These are phyloP conservation scores for Candida sphagnicola DNA, from an alignment of 805 yeast genomes.

Conservation along the genomic window DNA sequence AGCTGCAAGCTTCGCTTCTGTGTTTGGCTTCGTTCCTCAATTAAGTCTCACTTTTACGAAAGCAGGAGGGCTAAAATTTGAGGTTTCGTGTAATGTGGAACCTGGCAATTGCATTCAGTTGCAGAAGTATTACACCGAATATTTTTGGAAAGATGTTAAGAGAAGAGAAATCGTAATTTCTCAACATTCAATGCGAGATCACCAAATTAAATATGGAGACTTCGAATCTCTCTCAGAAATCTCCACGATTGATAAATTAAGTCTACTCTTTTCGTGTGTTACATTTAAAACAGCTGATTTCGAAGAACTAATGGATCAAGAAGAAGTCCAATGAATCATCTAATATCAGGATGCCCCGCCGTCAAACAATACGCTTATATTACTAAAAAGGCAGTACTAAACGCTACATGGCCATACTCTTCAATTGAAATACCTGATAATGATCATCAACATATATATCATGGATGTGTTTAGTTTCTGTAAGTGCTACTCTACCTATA, in stretches of 20 bases:
- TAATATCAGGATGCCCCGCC: too few species aligned
- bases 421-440: too few species aligned
- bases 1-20: background rate
- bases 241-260: slow-evolving; percentile 1
- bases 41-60: background rate
- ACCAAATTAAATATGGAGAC: background rate
- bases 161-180: slow-evolving; percentile 1
- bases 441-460: too few species aligned
- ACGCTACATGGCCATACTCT: too few species aligned
- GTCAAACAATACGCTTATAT: too few species aligned
- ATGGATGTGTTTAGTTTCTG: too few species aligned
- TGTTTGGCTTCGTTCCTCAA: slow-evolving; percentile 3
- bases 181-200: background rate
- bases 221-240: slow-evolving; percentile 1
- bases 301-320: too few species aligned
- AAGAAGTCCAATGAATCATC: too few species aligned
- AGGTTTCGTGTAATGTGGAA: slow-evolving; percentile 1
- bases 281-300: background rate
- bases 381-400: too few species aligned
- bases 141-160: slow-evolving; percentile 1
- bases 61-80: background rate
- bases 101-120: slow-evolving; percentile 1
- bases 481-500: too few species aligned
- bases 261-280: background rate
- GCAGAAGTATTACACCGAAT: background rate